Evolutionary conservation across 73 alveolate species (phyloP), one percentile per base, ranked within the genome.

Genomic region (Symbiodinium natans): DNA sequence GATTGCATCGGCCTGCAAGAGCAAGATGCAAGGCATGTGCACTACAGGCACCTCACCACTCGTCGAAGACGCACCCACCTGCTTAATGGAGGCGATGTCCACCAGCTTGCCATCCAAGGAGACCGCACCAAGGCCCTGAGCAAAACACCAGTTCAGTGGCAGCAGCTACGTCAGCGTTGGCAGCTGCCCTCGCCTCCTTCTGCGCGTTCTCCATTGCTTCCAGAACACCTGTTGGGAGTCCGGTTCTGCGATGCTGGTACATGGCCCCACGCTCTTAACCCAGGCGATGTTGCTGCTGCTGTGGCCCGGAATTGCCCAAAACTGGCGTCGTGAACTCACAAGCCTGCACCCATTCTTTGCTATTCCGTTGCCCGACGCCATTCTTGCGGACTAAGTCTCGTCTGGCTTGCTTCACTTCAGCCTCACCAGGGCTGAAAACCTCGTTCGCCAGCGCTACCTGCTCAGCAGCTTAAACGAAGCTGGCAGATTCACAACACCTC

Each of bases 61-160:
- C 43, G 9, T 75, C 36, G 48, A n/a, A 2, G 33, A 4, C 77
- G 29, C 77, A 10, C 34, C 36, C 80, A 13, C 98, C 98, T 92
- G 98, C 83, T 92, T 92, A 83, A 92, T 92, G 82, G 98, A 92
- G 59, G 98, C 98, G 39, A 92, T 92, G 92, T 92, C 98, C 98
- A 92, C 98, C 82, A 92, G 77, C 98, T 92, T 92, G 83, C 98
- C 98, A 43, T 92, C 98, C 92, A 92, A 52, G 68, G 98, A 92
- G 63, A 92, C 98, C 2, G 98, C 98, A 36, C 98, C 98, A 77
- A 92, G 34, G 83, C 98, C 98, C 89, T 74, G 68, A 10, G n/a
- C 73, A 83, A 11, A 29, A 21, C 11, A 17, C 31, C 82, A 7
- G 82, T 68, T 6, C 31, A 29, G 31, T 68, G 82, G 10, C 82